Conservation (phyloP, 2,329 filamentous ascomycete species). For the Ophiostoma angusticollis region DNA sequence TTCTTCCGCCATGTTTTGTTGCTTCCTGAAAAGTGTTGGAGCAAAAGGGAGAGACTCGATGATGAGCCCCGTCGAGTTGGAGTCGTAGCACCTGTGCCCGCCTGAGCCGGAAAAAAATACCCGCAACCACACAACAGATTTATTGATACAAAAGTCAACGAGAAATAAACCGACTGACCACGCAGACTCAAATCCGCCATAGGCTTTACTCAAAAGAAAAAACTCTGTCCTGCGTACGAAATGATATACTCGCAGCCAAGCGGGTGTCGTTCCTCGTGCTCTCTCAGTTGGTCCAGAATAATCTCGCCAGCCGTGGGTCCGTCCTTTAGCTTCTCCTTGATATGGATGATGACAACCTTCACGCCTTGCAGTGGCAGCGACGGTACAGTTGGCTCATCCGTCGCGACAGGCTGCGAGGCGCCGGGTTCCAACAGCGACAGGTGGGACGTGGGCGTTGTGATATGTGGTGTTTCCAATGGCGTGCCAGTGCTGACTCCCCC, state of each 20-base stretch:
- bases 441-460: conserved; percentile 36
- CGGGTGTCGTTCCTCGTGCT: conserved; percentile 49
- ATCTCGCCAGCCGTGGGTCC: conserved; percentile 48
- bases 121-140: neutral
- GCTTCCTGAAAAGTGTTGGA: too few species aligned
- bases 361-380: conserved; percentile 52
- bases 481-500: neutral
- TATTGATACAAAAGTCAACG: neutral
- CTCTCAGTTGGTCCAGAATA: conserved; percentile 57
- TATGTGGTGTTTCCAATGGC: conserved; percentile 24
- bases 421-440: conserved; percentile 16
- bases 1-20: too few species aligned
- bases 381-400: conserved; percentile 6
- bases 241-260: conserved; percentile 74
- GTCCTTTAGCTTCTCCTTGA: conserved; percentile 76
- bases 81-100: too few species aligned
- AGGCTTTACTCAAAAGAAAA: conserved; percentile 32
- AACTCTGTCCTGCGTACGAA: conserved; percentile 50
- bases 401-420: neutral
- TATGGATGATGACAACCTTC: conserved; percentile 78
- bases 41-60: too few species aligned
- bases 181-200: too few species aligned
- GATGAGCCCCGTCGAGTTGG: too few species aligned
- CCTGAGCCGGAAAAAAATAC: too few species aligned
- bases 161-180: neutral